phyloP scores from a whole-genome alignment of 2,329 filamentous ascomycete species.

The Ambrosiella xylebori region DNA sequence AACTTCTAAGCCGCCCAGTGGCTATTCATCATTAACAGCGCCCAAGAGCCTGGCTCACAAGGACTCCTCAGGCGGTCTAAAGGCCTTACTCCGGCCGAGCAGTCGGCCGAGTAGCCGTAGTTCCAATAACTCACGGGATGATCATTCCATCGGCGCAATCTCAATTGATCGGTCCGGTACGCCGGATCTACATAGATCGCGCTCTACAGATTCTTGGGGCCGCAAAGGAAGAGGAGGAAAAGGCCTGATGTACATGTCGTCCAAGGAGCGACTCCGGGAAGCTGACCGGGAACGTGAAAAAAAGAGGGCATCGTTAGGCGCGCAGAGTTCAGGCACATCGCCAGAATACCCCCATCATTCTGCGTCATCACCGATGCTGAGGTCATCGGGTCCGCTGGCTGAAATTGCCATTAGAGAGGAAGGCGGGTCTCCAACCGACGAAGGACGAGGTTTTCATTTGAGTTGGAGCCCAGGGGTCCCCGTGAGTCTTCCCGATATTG shows the following conservation, averaged over 20 bases:
- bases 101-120: conserved; percentile 40
- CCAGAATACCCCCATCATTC: conserved; percentile 21
- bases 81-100: conserved; percentile 39
- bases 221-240: conserved; percentile 32
- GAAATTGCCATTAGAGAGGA: conserved; percentile 41
- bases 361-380: conserved; percentile 17
- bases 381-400: conserved; percentile 20
- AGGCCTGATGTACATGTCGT: conserved; percentile 57
- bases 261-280: conserved; percentile 47
- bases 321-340: conserved; percentile 18
- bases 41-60: conserved; percentile 36
- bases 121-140: conserved; percentile 37
- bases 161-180: conserved; percentile 40
- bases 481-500: conserved; percentile 18
- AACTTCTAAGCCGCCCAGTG: conserved; percentile 66
- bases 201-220: conserved; percentile 46
- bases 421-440: conserved; percentile 19
- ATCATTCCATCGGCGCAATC: conserved; percentile 46
- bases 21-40: conserved; percentile 54
- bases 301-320: conserved; percentile 33
- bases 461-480: conserved; percentile 19
- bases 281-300: conserved; percentile 37
- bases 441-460: conserved; percentile 16
- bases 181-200: conserved; percentile 33
- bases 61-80: conserved; percentile 34